Percentiles rank a stretch among this genome's conserved stretches.
Evolutionary conservation across 2,329 filamentous ascomycete species (phyloP).

Genomic region (Catunica adiposa): DNA sequence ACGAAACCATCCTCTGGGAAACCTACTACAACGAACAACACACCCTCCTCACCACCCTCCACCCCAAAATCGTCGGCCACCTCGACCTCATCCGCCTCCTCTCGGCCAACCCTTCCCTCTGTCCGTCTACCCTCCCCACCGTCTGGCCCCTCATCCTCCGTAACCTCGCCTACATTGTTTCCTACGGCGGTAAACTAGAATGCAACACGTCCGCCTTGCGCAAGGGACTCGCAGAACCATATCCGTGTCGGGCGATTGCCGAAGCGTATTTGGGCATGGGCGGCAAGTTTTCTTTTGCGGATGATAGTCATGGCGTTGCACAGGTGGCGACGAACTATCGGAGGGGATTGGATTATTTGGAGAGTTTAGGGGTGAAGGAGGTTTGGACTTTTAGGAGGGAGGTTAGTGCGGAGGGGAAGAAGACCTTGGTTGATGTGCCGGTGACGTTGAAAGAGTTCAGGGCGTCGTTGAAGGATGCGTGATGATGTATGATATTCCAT

Average conservation of each 20-base stretch:
- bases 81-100: conserved; percentile 82
- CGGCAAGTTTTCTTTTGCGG: conserved; percentile 76
- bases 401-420: conserved; percentile 20
- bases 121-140: conserved; percentile 37
- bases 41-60: conserved; percentile 56
- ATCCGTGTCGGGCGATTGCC: conserved; percentile 65
- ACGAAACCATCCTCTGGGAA: background rate
- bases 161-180: conserved; percentile 54
- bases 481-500: too few species aligned
- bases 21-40: conserved; percentile 80
- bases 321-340: conserved; percentile 79
- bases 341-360: conserved; percentile 53
- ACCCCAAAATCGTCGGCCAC: conserved; percentile 72
- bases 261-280: conserved; percentile 54
- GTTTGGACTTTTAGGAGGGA: conserved; percentile 40
- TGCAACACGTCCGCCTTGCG: conserved; percentile 74
- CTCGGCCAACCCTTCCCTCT: conserved; percentile 49
- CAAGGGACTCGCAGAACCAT: conserved; percentile 82
- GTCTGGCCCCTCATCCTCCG: conserved; percentile 62
- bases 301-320: conserved; percentile 80
- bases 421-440: conserved; percentile 26
- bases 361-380: conserved; percentile 44
- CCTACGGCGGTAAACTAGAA: conserved; percentile 72
- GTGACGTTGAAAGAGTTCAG: conserved; percentile 28
- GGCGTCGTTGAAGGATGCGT: conserved; percentile 17